phyloP scores from a whole-genome alignment of 2,329 filamentous ascomycete species.

The Neurospora crassa region DNA sequence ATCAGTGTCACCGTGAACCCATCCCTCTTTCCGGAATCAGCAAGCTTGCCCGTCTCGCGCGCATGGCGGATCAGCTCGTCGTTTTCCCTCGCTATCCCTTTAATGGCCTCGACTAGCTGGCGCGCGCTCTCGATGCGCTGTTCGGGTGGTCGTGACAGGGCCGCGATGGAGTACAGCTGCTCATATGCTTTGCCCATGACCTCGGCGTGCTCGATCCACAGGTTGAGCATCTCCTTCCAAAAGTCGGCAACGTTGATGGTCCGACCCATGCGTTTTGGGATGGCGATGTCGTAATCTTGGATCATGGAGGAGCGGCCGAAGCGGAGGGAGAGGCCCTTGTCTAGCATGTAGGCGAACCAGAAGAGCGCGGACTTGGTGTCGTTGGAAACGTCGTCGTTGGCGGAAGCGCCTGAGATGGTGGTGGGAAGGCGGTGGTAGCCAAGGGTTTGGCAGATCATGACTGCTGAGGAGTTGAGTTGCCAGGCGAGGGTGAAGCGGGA shows the following conservation, averaged over 20 bases:
- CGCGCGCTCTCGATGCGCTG: slow-evolving; percentile 31
- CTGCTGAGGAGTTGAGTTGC: slow-evolving; percentile 50
- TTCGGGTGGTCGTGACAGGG: slow-evolving; percentile 29
- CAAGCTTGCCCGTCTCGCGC: slow-evolving; percentile 7
- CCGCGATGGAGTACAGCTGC: slow-evolving; percentile 41
- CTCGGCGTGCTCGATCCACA: slow-evolving; percentile 46
- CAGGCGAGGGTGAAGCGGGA: slow-evolving; percentile 55
- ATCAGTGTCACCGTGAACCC: slow-evolving; percentile 31
- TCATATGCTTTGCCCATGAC: slow-evolving; percentile 52
- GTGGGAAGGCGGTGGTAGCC: slow-evolving; percentile 45
- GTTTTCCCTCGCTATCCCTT: slow-evolving; percentile 19
- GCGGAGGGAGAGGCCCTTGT: slow-evolving; percentile 48
- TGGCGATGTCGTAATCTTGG: slow-evolving; percentile 45
- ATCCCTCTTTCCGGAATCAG: background rate
- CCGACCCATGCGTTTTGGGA: slow-evolving; percentile 26
- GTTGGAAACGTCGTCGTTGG: slow-evolving; percentile 5
- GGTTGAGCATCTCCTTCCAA: slow-evolving; percentile 37
- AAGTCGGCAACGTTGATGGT: slow-evolving; percentile 17
- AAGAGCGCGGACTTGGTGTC: slow-evolving; percentile 34
- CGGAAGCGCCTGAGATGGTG: slow-evolving; percentile 1
- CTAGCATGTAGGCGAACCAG: slow-evolving; percentile 44
- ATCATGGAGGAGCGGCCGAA: slow-evolving; percentile 49
- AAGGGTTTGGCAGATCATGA: slow-evolving; percentile 50
- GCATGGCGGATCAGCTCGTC: slow-evolving; percentile 8
- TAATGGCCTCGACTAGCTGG: slow-evolving; percentile 27